Conservation (phyloP, 108 stramenopile genomes). For the Schizochytrium sp. region DNA sequence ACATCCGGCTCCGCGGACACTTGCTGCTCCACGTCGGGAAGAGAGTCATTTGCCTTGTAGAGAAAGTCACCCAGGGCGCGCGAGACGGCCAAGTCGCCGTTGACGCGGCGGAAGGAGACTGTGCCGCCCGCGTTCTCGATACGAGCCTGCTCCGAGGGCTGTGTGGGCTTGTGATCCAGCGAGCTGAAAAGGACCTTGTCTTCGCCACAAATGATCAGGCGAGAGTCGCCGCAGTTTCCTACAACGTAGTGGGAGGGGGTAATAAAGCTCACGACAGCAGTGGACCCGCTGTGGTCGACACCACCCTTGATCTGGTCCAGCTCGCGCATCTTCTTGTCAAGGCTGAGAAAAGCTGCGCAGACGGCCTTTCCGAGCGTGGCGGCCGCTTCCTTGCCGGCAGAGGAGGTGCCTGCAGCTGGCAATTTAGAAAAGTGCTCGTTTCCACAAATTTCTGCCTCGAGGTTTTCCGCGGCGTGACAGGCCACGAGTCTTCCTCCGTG, state of each 20-base stretch:
- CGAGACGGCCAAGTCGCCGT: conserved; percentile 80
- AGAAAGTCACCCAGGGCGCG: conserved; percentile 77
- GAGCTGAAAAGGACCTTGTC: conserved; percentile 43
- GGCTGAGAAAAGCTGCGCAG: conserved; percentile 52
- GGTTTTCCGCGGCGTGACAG: neutral
- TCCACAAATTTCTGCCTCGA: neutral
- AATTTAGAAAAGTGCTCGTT: neutral
- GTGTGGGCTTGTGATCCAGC: conserved; percentile 78
- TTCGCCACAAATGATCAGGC: conserved; percentile 50
- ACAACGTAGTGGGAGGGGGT: conserved; percentile 74
- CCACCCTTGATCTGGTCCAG: neutral
- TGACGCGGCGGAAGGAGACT: conserved; percentile 62
- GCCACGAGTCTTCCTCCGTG: conserved; percentile 21
- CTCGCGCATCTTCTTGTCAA: conserved; percentile 58
- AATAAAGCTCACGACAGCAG: conserved; percentile 67
- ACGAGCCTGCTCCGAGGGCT: conserved; percentile 23
- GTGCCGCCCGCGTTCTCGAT: conserved; percentile 39
- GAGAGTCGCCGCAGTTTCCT: conserved; percentile 92
- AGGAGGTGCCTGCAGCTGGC: neutral
- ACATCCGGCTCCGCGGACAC: conserved; percentile 74
- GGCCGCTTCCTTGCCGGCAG: no score
- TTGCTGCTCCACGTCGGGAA: conserved; percentile 63
- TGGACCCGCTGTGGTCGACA: conserved; percentile 61
- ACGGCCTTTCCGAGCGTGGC: conserved; percentile 50
- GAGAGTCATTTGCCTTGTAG: conserved; percentile 67